A percentile compares a stretch with the other conserved stretches of the same genome.
These are phyloP conservation scores for Trametes pubescens DNA, from an alignment of 1,284 basidiomycete genomes.

Conservation along the genomic window DNA sequence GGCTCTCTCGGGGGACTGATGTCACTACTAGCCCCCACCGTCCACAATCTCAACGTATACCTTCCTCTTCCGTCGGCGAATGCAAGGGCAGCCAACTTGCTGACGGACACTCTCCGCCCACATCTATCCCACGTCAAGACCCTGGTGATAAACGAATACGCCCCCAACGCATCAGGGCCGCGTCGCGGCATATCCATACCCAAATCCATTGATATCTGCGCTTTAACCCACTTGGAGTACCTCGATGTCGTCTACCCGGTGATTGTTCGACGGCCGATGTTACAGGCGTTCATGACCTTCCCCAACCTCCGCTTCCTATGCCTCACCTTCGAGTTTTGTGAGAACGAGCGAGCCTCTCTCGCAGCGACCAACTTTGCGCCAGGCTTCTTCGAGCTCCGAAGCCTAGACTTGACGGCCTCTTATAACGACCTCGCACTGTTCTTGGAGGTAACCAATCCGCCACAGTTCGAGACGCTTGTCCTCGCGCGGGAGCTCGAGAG, in stretches of 20 bases:
- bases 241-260: neutral
- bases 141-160: neutral
- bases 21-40: neutral
- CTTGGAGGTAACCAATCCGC: neutral
- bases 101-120: neutral
- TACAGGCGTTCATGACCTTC: neutral
- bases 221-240: neutral
- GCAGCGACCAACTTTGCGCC: neutral
- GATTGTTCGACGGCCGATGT: no score
- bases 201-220: neutral
- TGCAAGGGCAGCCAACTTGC: neutral
- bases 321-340: neutral
- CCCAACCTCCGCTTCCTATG: neutral
- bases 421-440: neutral
- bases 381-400: constrained; percentile 1
- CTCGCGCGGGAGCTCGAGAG: neutral
- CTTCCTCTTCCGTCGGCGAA: neutral
- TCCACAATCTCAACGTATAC: neutral
- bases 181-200: no score
- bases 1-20: neutral
- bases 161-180: neutral
- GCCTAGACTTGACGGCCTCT: neutral
- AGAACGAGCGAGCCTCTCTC: neutral
- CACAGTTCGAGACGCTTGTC: neutral
- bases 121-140: neutral